A percentile compares a stretch with the other conserved stretches of the same genome.
Conservation (phyloP, 495 filamentous ascomycete species). For the Cetradonia linearis region DNA sequence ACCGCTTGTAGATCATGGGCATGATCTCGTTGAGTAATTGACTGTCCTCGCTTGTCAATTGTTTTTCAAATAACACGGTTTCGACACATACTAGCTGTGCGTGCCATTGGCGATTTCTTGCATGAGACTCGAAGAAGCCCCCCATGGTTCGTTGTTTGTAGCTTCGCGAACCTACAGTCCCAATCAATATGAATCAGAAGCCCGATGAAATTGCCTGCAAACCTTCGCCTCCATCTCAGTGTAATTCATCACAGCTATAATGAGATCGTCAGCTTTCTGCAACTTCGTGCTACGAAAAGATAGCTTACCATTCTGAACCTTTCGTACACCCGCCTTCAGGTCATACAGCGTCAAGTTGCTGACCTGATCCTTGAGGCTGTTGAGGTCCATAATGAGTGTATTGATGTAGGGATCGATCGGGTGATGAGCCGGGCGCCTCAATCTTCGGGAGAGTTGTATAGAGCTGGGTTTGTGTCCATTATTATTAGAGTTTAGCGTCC, state of each 20-base stretch:
- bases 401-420: neutral
- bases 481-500: neutral
- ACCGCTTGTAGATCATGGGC: constrained; percentile 99
- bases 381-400: constrained; percentile 64
- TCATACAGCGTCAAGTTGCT: constrained; percentile 94
- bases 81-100: constrained; percentile 77
- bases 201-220: constrained; percentile 19
- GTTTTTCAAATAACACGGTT: neutral
- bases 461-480: neutral
- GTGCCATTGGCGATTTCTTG: constrained; percentile 98
- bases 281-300: constrained; percentile 12
- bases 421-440: neutral
- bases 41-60: constrained; percentile 36
- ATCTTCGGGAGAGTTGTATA: constrained; percentile 7
- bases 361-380: constrained; percentile 75
- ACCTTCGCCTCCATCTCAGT: constrained; percentile 99
- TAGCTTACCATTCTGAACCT: constrained; percentile 90
- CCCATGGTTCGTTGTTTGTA: constrained; percentile 97
- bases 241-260: constrained; percentile 93
- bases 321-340: constrained; percentile 90
- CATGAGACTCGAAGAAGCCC: constrained; percentile 79
- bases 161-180: constrained; percentile 74
- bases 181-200: constrained; percentile 24
- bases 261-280: constrained; percentile 21
- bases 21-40: constrained; percentile 98